Percentiles rank a stretch among this genome's conserved stretches.
phyloP scores from a whole-genome alignment of 257 asterid genomes.

The Capsicum rhomboideum region DNA sequence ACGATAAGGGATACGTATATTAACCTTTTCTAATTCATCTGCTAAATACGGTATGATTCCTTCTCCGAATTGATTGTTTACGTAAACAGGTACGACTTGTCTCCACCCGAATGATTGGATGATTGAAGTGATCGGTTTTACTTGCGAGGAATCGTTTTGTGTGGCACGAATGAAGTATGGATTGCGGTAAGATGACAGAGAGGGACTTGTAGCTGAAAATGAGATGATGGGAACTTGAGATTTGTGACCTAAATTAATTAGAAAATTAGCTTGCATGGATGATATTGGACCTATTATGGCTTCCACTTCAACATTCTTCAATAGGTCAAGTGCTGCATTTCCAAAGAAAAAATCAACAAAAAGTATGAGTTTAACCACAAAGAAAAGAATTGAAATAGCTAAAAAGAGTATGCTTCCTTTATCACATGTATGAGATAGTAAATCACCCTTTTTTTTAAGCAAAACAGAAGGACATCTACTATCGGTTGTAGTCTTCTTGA shows the following conservation, averaged over 20 bases:
- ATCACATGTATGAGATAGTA: too few species aligned
- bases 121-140: conserved; percentile 28
- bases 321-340: conserved; percentile 49
- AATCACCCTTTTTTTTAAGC: too few species aligned
- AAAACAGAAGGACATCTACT: too few species aligned
- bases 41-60: conserved; percentile 38
- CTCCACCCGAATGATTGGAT: conserved; percentile 43
- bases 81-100: conserved; percentile 36
- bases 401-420: too few species aligned
- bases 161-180: conserved; percentile 43
- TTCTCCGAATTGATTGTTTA: conserved; percentile 41
- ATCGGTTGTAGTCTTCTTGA: too few species aligned
- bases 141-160: conserved; percentile 39
- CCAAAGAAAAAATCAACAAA: background rate
- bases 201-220: conserved; percentile 52
- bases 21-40: conserved; percentile 27
- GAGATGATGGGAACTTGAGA: conserved; percentile 52
- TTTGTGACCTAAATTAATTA: conserved; percentile 40
- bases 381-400: too few species aligned
- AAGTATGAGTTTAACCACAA: background rate
- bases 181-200: conserved; percentile 22
- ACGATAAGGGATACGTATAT: conserved; percentile 32
- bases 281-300: conserved; percentile 54
- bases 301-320: conserved; percentile 47
- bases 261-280: conserved; percentile 42